Base-by-base conservation (phyloP, 2,329 filamentous ascomycete species). In the Coniosporium tulheliwenetii region DNA sequence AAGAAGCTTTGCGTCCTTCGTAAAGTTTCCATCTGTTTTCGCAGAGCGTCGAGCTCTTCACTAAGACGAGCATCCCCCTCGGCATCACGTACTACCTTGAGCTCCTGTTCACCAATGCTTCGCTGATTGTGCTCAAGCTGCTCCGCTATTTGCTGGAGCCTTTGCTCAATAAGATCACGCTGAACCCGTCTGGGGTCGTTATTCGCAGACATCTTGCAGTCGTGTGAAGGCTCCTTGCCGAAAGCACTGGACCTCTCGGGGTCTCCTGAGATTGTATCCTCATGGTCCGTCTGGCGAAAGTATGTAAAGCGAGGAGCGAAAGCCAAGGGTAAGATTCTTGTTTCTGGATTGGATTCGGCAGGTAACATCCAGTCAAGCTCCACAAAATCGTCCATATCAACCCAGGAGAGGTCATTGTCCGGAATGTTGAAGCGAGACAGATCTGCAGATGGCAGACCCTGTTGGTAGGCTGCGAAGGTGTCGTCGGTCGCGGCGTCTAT, bases 361-460 rank as follows among this genome's bases (percentile, higher is more conserved):
- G 89, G 89, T 16, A 95, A 63, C 41, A 94, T 87, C 89, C 89
- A 96, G 56, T 95, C 93, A 15, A 98, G 66, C 58, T 98, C 91
- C 29, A 98, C 87, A 60, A 98, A 98, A 57, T 98, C 91, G 55
- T 98, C 91, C 86, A 98, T 96, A 54, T 98, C 91, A 46, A 98
- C 87, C 91, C 91, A 98, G 41, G 81, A 86, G 49, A 86, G 79
- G 53, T 98, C 91, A 41, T 93, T 84, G 57, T 98, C 91, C 0
- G 91, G 89, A 39, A 98, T 98, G 0, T 80, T 89, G 56, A 98
- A 98, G 40, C 81, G 80, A 0, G 87, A 93, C 39, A 94, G 68
- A 55, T 80, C 75, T 26, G 19, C 19, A 8, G 71, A 65, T 16
- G 66, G 62, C 2, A 66, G 57, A 2, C 64, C 55, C 34, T 68